Base-by-base conservation (phyloP, 345 rosid genomes). In the Eucalyptus lansdowneana region DNA sequence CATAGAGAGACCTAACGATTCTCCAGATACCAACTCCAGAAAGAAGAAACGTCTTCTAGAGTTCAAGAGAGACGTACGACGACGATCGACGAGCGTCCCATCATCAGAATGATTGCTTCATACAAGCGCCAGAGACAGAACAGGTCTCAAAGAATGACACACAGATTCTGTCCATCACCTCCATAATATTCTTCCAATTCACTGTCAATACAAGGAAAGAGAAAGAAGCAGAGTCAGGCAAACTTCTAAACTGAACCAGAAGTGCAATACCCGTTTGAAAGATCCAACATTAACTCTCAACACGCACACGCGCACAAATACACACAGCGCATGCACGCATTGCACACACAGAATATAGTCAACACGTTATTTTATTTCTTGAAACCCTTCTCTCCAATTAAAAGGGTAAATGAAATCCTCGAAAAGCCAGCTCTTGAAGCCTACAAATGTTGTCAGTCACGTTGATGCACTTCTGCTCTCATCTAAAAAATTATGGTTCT, bases 71-170 rank as follows among this genome's bases (percentile, higher is more conserved):
- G 72, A 62, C 3, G 72, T 13, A 17, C 44, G 25, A 17, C 81
- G 44, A 34, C 24, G 25, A 72, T 72, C 81, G 3, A 34, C 4
- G 44, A 34, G 81, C 25, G 24, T 34, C 81, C 24, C 44, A 72
- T 72, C 81, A 9, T 72, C 81, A 34, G 81, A 34, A 72, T 34
- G 81, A 14, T 72, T 34, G 44, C 81, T 34, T 72, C 81, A 72
- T 34, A 34, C 24, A 34, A 34, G 81, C 81, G 12, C 25, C 24
- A 11, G 81, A 72, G 51, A 49, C 34, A 10, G 62, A 50, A 86
- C 5, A 25, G 12, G 87, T 87, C 88, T 86, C 88, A 51, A 65
- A 87, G 89, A 42, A 87, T 87, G 56, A 87, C 40, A 42, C 89
- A 87, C 3, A 15, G 27, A 47, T 67, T 45, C 47, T 53, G 69